Base-by-base conservation (phyloP, 345 rosid species). In the Aethionema arabicum region DNA sequence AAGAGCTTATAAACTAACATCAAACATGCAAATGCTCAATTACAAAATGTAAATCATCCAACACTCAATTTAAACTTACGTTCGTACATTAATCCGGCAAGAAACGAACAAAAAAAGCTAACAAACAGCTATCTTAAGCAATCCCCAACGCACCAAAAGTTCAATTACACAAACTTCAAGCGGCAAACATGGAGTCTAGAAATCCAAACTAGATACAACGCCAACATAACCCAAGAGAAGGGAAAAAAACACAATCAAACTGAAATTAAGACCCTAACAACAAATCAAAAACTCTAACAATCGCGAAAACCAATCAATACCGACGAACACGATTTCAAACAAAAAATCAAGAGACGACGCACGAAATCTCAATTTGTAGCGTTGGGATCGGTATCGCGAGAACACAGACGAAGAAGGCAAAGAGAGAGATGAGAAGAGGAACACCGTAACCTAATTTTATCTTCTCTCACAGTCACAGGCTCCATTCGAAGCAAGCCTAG, bases 321-420 rank as follows among this genome's bases (percentile, higher is more conserved):
- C 27, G 2, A 10, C 7, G 21, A 53, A 36, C 33, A 45, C 44
- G 16, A 59, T 52, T 52, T 59, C 12, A 21, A 21, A 21, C 29
- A 63, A 15, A 45, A 54, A 36, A 16, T 13, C 37, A 38, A 30
- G 56, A 13, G n/a, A 42, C 47, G 5, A 8, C 30, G 21, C 64
- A 49, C 16, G 35, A 54, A 46, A 32, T n/a, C 21, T 6, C 27
- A 21, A 21, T 32, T 59, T 15, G 61, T 9, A 33, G 57, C 67
- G 67, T 50, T 31, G 59, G 40, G 68, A 68, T 63, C 65, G 68
- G 42, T 35, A 5, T 32, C 27, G 59, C 55, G 66, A n/a, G 50
- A 47, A 39, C 37, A 15, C 33, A 45, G n/a, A 56, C 14, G 37
- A 32, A 44, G 56, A 66, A 56, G 38, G 56, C 40, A 39, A 13